These are phyloP conservation scores for Tetrahymena malaccensis DNA, from an alignment of 73 alveolate genomes.

Conservation along the genomic window DNA sequence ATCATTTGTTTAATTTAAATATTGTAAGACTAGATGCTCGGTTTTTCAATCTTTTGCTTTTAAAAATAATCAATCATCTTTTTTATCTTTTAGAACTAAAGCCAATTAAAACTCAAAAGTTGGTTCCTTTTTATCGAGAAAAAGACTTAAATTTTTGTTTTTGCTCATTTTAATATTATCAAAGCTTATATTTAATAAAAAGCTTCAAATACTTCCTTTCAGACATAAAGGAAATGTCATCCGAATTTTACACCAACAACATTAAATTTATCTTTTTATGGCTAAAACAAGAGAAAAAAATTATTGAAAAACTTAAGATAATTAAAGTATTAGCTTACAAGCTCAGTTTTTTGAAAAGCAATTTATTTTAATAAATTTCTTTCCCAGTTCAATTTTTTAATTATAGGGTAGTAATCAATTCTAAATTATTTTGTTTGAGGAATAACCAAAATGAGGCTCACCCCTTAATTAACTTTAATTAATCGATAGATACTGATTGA, in stretches of 20 bases:
- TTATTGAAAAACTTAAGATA: neutral
- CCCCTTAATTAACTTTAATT: neutral
- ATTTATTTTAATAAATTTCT: neutral
- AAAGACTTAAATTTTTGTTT: neutral
- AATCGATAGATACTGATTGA: neutral
- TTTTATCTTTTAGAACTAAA: too few relatives aligned
- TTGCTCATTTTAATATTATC: too few relatives aligned
- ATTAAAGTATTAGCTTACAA: neutral
- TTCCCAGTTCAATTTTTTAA: neutral
- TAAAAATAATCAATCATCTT: too few relatives aligned
- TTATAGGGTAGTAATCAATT: neutral
- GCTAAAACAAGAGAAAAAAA: neutral
- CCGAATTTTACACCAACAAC: neutral
- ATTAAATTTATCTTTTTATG: neutral
- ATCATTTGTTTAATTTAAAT: neutral
- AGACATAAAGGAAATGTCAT: neutral
- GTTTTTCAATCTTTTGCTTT: neutral
- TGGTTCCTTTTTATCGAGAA: neutral
- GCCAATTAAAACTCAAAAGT: neutral
- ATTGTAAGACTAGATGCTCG: neutral
- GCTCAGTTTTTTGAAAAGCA: neutral
- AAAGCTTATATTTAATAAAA: neutral
- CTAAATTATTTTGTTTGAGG: neutral
- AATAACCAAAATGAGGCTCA: neutral
- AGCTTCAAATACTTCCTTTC: neutral